A percentile compares a stretch with the other conserved stretches of the same genome.
phyloP scores from a whole-genome alignment of 1,284 basidiomycete genomes.

The Fomitopsis pinicola region DNA sequence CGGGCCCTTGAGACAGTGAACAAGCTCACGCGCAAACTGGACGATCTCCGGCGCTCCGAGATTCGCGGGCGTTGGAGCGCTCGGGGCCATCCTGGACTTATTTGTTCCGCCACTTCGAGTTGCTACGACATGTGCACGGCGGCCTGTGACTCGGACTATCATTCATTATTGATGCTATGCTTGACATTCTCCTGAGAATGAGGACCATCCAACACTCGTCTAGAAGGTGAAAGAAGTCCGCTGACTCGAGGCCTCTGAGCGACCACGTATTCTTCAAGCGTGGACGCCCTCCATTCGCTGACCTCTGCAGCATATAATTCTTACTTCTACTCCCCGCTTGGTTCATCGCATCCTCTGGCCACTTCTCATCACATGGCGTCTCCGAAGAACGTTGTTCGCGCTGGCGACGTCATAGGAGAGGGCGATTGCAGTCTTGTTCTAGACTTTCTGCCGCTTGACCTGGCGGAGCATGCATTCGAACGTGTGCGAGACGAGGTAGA shows the following conservation, averaged over 20 bases:
- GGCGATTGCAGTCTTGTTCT: slow-evolving; percentile 59
- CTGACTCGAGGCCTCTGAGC: no score
- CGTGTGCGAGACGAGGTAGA: slow-evolving; percentile 55
- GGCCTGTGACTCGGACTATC: no score
- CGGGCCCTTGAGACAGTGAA: no score
- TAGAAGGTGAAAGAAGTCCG: no score
- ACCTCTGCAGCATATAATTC: neutral
- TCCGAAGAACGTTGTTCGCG: slow-evolving; percentile 21
- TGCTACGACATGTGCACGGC: no score
- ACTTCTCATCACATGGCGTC: neutral
- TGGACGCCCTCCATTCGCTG: no score
- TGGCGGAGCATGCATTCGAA: slow-evolving; percentile 53
- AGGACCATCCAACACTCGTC: no score
- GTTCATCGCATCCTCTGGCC: neutral
- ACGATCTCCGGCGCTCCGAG: neutral
- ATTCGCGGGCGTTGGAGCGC: neutral
- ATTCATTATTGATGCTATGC: no score
- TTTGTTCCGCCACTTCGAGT: no score
- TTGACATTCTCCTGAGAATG: no score
- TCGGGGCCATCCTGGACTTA: no score
- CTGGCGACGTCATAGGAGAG: slow-evolving; percentile 47
- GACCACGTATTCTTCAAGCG: no score
- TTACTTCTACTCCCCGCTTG: neutral
- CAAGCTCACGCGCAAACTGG: neutral
- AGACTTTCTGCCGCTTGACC: slow-evolving; percentile 48